A percentile compares a stretch with the other conserved stretches of the same genome.
Evolutionary conservation across 768 basidiomycete genomes (phyloP).

Genomic region (Collybiopsis luxurians): DNA sequence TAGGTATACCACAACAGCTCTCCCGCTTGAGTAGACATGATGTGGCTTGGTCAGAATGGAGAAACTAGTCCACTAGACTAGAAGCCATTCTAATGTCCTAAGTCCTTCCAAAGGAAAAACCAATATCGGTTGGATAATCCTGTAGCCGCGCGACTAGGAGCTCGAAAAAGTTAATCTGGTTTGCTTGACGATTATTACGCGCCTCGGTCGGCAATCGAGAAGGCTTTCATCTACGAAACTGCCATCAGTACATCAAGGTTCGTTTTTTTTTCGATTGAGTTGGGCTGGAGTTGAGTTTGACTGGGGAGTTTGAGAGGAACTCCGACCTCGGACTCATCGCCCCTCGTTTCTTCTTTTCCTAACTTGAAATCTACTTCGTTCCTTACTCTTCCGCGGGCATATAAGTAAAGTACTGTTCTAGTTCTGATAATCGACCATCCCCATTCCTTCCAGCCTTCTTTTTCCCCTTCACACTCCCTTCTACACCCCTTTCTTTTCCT

Average conservation of each 20-base stretch:
- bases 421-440: neutral
- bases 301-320: neutral
- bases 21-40: neutral
- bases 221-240: constrained; percentile 20
- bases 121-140: too few species aligned
- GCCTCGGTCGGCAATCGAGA: constrained; percentile 34
- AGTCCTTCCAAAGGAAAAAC: too few species aligned
- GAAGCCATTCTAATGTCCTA: neutral
- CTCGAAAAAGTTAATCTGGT: constrained; percentile 18
- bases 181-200: constrained; percentile 36
- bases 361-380: neutral
- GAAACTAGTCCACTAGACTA: neutral
- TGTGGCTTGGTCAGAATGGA: neutral
- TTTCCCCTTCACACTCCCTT: neutral
- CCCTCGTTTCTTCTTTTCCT: constrained; percentile 10
- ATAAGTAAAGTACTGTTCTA: neutral
- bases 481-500: neutral
- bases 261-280: neutral
- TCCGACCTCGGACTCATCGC: constrained; percentile 22
- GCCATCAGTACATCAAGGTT: constrained; percentile 4
- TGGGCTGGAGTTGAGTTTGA: neutral
- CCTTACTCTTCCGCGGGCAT: neutral
- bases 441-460: neutral
- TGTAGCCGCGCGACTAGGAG: neutral
- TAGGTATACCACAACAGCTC: too few species aligned